Base-by-base conservation (phyloP, 2,329 filamentous ascomycete species). In the Podosphaera xanthii region DNA sequence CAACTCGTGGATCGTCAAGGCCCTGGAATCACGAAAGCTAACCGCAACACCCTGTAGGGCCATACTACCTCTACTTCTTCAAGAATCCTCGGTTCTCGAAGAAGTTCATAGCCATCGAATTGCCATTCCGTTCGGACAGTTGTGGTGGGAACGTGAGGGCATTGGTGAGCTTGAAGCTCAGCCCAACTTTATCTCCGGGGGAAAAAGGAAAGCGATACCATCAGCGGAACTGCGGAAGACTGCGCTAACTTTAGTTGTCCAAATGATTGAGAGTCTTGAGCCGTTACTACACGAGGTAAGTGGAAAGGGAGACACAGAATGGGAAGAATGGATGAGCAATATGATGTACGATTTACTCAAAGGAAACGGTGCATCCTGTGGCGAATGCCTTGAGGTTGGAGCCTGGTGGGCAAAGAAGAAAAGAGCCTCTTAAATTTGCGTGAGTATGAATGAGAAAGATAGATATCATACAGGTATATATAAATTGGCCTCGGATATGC, bases 381-480 rank as follows among this genome's bases (percentile, higher is more conserved):
- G 90, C 55, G 90, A 96, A 71, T 94, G 88, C 70, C 73, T 96
- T 30, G 87, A 81, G 66, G 81, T 89, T 63, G 87, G 91, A 44
- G 92, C 89, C 70, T 96, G 90, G 75, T 92, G 83, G 70, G 94
- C 83, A 61, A 88, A 84, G 71, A 97, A 95, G 77, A 86, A 86
- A 71, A 86, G 77, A 68, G 30, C 50, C n/a, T 14, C 50, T 4
- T 40, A 10, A 40, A 6, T 10, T 40, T 5, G 10, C 36, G 36
- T 10, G 10, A 10, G 22, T 22, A 22, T 22, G 22, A 22, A 22
- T 22, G 22, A 22, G 22, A 22, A 22, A 22, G 22, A 22, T 22
- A 22, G 22, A 22, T 22, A 22, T 22, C 22, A 22, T 22, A 22
- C 22, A 22, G 22, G 22, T 22, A 22, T 22, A 22, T 40, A 40